phyloP scores from a whole-genome alignment of 2,329 filamentous ascomycete species.

The Didymella exigua region DNA sequence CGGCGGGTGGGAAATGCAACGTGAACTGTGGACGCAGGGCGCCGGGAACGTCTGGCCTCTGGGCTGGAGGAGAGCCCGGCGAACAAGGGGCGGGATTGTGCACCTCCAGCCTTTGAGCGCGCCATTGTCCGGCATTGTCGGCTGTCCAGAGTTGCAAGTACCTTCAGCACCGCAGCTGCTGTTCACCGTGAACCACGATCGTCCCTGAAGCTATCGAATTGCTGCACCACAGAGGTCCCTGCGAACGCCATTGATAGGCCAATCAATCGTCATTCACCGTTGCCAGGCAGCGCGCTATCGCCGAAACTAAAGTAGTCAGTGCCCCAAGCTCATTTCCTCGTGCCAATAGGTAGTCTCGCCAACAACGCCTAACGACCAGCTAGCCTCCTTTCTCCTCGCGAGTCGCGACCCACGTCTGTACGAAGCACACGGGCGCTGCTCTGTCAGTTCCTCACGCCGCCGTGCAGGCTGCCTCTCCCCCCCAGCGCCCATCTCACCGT shows the following conservation, averaged over 20 bases:
- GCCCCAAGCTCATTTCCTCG: conserved; percentile 6
- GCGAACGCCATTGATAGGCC: conserved; percentile 2
- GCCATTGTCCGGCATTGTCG: not conserved
- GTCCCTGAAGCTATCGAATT: conserved; percentile 10
- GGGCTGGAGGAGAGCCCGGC: not conserved
- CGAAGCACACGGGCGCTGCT: conserved; percentile 17
- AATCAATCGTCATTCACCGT: conserved; percentile 12
- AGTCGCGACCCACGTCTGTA: conserved; percentile 9
- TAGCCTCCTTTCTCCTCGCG: conserved; percentile 16
- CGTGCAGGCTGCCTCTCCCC: conserved; percentile 25
- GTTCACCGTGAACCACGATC: conserved; percentile 7
- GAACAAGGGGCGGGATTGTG: conserved; percentile 16
- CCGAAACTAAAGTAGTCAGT: conserved; percentile 5
- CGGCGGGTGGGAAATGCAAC: conserved; percentile 23
- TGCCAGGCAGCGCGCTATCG: conserved; percentile 2
- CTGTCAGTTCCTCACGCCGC: conserved; percentile 22
- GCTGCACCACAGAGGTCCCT: conserved; percentile 1
- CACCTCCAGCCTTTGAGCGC: conserved; percentile 10
- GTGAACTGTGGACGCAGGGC: conserved; percentile 25
- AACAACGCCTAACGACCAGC: conserved; percentile 15
- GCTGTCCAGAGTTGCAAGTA: conserved; percentile 1
- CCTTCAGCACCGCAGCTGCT: conserved; percentile 4
- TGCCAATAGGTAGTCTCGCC: conserved; percentile 17
- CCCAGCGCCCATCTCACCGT: conserved; percentile 39
- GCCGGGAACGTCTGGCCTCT: conserved; percentile 18